phyloP scores from a whole-genome alignment of 2,329 filamentous ascomycete genomes.

The Scedosporium aurantiacum region DNA sequence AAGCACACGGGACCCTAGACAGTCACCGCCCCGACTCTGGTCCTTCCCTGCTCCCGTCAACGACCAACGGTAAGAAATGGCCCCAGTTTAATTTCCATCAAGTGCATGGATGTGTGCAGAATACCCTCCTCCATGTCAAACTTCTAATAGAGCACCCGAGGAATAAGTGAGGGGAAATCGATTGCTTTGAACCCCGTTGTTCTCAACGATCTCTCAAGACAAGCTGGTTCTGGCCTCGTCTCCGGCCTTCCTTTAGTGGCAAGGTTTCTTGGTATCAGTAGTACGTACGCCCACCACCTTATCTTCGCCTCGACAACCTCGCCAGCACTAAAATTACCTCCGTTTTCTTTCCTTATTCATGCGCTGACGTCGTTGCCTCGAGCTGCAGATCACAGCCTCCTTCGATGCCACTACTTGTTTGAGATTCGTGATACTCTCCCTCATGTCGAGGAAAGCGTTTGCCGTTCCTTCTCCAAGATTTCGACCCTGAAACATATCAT shows the following conservation, averaged over 20 bases:
- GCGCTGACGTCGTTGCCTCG: conserved; percentile 38
- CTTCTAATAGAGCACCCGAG: neutral
- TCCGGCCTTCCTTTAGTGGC: neutral
- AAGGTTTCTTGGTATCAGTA: neutral
- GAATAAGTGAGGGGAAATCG: conserved; percentile 7
- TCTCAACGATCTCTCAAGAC: neutral
- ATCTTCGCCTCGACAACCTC: neutral
- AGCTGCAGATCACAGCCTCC: conserved; percentile 24
- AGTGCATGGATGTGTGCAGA: too few relatives aligned
- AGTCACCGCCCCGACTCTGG: too few relatives aligned
- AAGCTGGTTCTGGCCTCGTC: neutral
- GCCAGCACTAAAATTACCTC: neutral
- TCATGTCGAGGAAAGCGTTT: neutral
- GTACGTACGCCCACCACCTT: neutral
- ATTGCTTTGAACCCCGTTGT: neutral
- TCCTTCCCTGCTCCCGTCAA: neutral
- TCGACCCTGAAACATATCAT: too few relatives aligned
- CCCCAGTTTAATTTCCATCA: neutral
- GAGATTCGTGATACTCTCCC: conserved; percentile 4
- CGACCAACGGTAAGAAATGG: neutral
- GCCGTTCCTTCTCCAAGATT: neutral
- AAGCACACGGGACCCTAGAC: too few relatives aligned
- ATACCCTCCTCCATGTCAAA: neutral
- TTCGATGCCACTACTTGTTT: conserved; percentile 12
- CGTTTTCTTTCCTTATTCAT: conserved; percentile 15